Evolutionary conservation across 306 rosid species (phyloP), one percentile per base, ranked within the genome.

Genomic region (Castanea crenata): DNA sequence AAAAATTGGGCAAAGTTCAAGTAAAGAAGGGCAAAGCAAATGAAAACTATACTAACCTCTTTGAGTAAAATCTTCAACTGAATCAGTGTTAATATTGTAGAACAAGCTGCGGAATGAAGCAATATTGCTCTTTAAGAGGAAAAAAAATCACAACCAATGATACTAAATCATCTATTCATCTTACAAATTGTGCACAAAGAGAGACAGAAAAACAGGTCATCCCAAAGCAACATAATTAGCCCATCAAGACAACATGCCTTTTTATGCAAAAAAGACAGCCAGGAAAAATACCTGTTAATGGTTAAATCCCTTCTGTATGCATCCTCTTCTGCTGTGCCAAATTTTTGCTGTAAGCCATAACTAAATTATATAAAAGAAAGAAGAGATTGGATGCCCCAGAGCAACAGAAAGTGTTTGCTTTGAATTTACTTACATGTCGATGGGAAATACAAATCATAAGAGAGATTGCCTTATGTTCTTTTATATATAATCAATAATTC

Each of bases 231-330:
- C 59, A 77, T 32, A 68, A 34, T 14, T 46, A 70, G 20, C 82
- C 49, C 72, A 41, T 74, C 58, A 77, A 4, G 38, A 52, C 55
- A 71, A 55, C 74, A 77, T 55, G 61, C 46, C 64, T 81, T 20
- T 74, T 29, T 51, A 76, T 59, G 41, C 69, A 54, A 82, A 46
- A 9, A 58, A 3, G 35, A 57, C 46, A 54, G 65, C 27, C 64
- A 64, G 80, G 52, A 84, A 74, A 76, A 44, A 68, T 78, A 91
- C 97, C 99, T 94, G 88, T 94, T 94, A 71, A 94, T 94, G 63
- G 97, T 94, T 82, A 94, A 85, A 88, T 92, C 99, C 88, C 99
- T 91, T 88, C 99, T 90, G 83, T 90, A 89, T 3, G 99, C 97
- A 92, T 94, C 99, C 84, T 92, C 92, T 83, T 92, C 88, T 21